Percentiles rank a stretch among this genome's conserved stretches.
Evolutionary conservation across 371 early-diverging fungal species (phyloP).

Genomic region (Mucor mucedo): DNA sequence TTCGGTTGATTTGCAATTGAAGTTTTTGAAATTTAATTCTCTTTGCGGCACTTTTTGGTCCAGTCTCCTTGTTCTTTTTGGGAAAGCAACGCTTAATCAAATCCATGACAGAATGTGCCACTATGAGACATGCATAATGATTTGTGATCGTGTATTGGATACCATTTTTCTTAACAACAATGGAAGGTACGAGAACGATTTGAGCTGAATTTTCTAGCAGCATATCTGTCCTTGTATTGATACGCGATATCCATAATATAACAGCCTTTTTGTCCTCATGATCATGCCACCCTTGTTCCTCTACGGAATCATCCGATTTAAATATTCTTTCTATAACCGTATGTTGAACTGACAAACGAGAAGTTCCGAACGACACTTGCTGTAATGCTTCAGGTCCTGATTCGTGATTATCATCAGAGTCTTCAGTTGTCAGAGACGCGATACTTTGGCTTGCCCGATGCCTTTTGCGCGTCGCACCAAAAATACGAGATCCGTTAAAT

Average conservation of each 20-base stretch:
- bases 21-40: conserved; percentile 12
- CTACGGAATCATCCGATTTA: background rate
- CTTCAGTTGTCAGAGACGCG: background rate
- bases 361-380: conserved; percentile 13
- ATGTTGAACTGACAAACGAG: conserved; percentile 21
- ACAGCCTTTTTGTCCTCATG: conserved; percentile 19
- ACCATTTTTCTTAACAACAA: conserved; percentile 40
- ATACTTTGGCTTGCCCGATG: conserved; percentile 6
- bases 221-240: conserved; percentile 28
- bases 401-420: conserved; percentile 6
- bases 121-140: conserved; percentile 39
- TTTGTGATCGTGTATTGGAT: conserved; percentile 31
- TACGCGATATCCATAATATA: conserved; percentile 41
- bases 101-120: conserved; percentile 12
- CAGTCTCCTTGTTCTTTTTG: background rate
- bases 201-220: background rate
- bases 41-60: background rate
- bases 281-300: conserved; percentile 6
- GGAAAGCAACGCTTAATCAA: conserved; percentile 14
- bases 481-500: conserved; percentile 33
- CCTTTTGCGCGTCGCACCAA: conserved; percentile 8
- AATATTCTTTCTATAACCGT: conserved; percentile 23
- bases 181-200: conserved; percentile 16
- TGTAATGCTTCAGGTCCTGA: background rate
- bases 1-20: conserved; percentile 41